Evolutionary conservation across 2,329 filamentous ascomycete species (phyloP), one percentile per base, ranked within the genome.

Genomic region (Fusarium sarcochroum): DNA sequence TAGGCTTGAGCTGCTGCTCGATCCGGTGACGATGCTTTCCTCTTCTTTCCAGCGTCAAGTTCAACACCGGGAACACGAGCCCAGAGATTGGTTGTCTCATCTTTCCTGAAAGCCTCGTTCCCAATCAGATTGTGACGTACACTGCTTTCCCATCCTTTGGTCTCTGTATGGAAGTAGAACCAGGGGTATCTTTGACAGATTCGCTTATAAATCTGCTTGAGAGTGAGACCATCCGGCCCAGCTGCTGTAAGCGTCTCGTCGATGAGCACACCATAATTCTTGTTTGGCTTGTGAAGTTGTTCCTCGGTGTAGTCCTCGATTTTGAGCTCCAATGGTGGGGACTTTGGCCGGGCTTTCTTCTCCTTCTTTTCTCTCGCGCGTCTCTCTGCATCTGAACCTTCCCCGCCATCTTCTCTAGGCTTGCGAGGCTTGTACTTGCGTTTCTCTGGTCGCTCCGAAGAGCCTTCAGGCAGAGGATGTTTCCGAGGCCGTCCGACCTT

Each of bases 401-500:
- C 86, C 61, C 80, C 83, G 30, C 86, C 87, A 30, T 86, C 84
- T 56, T 88, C 86, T 70, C 82, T 86, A 9, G 84, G 82, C 73
- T 87, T 90, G 53, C 89, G 82, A 55, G 88, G 88, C 67, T 89
- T 90, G 75, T 90, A 91, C 71, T 89, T 90, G 62, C 89, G 84
- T 79, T 91, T 91, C 77, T 90, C 88, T 3, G 85, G 83, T 58
- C 82, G 82, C 44, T 86, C 84, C 2, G 80, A 78, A 9, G 78
- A 82, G n/a, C 85, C 82, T 40, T 90, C 88, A 6, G 87, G 87
- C 13, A 86, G 72, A 7, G 88, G 88, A 67, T 90, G 86, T 72
- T 91, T 91, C 63, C 89, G 81, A 2, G 89, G 89, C 27, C 89
- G 85, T 9, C 89, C 89, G 38, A 91, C 89, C 68, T 90, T 90